phyloP scores from a whole-genome alignment of 805 yeast species.

The Starmerella etchellsii region DNA sequence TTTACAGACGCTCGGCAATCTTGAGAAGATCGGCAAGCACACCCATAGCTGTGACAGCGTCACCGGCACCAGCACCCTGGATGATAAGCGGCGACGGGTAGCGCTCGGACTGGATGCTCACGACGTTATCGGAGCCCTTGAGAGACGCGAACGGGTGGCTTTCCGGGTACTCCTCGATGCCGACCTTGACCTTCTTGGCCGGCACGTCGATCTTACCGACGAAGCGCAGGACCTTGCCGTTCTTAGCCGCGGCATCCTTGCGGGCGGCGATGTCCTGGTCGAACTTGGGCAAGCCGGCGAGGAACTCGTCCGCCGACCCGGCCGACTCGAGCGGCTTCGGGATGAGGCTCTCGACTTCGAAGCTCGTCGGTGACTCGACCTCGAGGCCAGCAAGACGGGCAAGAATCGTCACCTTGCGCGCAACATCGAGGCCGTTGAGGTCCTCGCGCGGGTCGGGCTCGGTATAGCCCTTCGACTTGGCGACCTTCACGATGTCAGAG shows the following conservation, averaged over 20 bases:
- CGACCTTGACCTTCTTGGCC: conserved; percentile 45
- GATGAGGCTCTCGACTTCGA: conserved; percentile 87
- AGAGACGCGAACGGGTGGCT: conserved; percentile 93
- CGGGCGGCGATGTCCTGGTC: conserved; percentile 68
- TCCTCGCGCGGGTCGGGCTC: conserved; percentile 99
- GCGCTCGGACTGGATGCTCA: conserved; percentile 82
- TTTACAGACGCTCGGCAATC: conserved; percentile 48
- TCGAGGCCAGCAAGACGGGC: conserved; percentile 83
- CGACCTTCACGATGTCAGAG: conserved; percentile 78
- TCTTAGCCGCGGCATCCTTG: conserved; percentile 67
- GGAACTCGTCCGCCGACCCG: conserved; percentile 56
- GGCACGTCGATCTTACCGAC: conserved; percentile 82
- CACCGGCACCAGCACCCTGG: conserved; percentile 95
- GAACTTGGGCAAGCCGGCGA: conserved; percentile 66
- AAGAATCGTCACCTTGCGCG: conserved; percentile 92
- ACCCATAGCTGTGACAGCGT: conserved; percentile 70
- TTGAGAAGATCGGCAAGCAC: conserved; percentile 88
- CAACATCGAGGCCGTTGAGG: conserved; percentile 94
- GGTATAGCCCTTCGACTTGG: conserved; percentile 86
- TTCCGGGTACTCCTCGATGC: conserved; percentile 70
- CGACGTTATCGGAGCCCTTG: conserved; percentile 92
- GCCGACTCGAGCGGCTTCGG: conserved; percentile 65
- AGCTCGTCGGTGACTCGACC: conserved; percentile 77
- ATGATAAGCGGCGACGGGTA: conserved; percentile 84
- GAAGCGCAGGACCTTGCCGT: conserved; percentile 80